phyloP scores from a whole-genome alignment of 805 yeast species.

The Zygoascus tannicola region DNA sequence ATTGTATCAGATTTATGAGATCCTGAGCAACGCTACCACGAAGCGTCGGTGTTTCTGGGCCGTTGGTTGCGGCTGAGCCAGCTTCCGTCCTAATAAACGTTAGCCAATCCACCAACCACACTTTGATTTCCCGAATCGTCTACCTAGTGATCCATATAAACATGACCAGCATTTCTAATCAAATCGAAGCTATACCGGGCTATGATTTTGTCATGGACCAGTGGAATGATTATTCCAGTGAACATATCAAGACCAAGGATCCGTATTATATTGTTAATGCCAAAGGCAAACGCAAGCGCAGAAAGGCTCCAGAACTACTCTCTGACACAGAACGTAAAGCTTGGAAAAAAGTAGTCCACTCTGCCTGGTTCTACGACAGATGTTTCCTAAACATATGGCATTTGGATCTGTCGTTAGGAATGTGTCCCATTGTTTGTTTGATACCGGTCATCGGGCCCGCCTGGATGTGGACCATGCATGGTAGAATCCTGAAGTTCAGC shows the following conservation, averaged over 20 bases:
- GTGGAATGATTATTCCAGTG: constrained; percentile 60
- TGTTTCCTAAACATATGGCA: constrained; percentile 69
- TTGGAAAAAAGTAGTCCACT: constrained; percentile 65
- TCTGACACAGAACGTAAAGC: constrained; percentile 50
- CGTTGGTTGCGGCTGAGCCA: too few species aligned
- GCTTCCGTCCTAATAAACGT: background rate
- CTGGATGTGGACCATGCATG: constrained; percentile 70
- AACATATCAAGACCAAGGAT: constrained; percentile 45
- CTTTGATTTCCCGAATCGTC: background rate
- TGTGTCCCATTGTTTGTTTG: constrained; percentile 62
- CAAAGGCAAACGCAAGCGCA: constrained; percentile 48
- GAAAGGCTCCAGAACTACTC: constrained; percentile 52
- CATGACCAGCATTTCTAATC: constrained; percentile 2
- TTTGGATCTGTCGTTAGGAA: constrained; percentile 64
- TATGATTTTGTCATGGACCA: constrained; percentile 45
- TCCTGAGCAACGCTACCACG: too few species aligned
- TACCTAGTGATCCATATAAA: background rate
- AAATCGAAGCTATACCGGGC: constrained; percentile 46
- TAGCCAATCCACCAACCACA: background rate
- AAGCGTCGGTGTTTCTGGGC: too few species aligned
- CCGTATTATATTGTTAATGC: constrained; percentile 23
- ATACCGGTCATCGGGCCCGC: constrained; percentile 82
- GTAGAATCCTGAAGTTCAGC: constrained; percentile 54
- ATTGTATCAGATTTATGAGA: too few species aligned
- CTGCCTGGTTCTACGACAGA: constrained; percentile 83